Evolutionary conservation across 495 filamentous ascomycete species (phyloP), one percentile per base, ranked within the genome.

Genomic region (Parachaetomium inaequale): DNA sequence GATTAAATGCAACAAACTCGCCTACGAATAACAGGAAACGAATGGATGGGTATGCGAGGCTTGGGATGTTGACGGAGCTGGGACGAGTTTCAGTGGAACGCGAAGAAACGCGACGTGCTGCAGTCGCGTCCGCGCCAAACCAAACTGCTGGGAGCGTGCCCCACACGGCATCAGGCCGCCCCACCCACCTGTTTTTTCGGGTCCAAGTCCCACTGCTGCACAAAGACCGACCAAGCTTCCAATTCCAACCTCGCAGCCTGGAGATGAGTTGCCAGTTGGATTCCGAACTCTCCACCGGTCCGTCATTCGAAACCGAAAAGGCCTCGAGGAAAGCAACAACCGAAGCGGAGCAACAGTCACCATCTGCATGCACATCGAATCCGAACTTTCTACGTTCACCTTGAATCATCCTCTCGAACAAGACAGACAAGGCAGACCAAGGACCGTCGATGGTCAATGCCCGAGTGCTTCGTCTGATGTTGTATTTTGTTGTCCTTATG

Each of bases 101-200:
- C 62, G 66, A 62, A 25, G 36, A 62, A 55, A 67, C 65, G 65
- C 61, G 65, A 46, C 32, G 34, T 47, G 50, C 23, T 40, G 51
- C 29, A 45, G 54, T 40, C 65, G 65, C 61, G 65, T 61, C 34
- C 31, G 23, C 46, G 59, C 59, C 59, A 58, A 58, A 54, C 59
- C 51, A 38, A 31, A 10, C 38, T 36, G 51, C 50, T 55, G 28
- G 51, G 29, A 36, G 14, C 28, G 17, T 17, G 46, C 47, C 57
- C 57, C 45, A 58, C 55, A 14, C 42, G 55, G 19, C 51, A 55
- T 17, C 17, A 17, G 14, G 28, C 21, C 21, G 23, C 19, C 42
- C 42, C 42, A 46, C 42, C 36, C 36, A 40, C 36, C 36, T 15
- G 6, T n/a, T n/a, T n/a, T n/a, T n/a, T n/a, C n/a, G n/a, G n/a